phyloP scores from a whole-genome alignment of 345 rosid species.

The Ailanthus altissimus region DNA sequence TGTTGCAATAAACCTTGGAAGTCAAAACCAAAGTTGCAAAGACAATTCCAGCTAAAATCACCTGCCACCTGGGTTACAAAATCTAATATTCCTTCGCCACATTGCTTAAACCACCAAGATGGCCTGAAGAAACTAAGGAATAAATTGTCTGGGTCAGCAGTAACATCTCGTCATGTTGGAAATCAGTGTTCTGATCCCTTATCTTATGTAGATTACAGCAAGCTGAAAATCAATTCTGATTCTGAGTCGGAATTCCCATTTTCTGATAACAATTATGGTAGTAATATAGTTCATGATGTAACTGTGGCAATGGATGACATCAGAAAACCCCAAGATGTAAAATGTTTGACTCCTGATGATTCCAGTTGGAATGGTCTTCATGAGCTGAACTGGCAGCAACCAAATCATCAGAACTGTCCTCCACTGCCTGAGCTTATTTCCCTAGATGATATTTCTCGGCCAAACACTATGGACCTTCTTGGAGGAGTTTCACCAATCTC shows the following conservation, averaged over 20 bases:
- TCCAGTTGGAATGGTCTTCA: neutral
- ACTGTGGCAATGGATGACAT: conserved; percentile 22
- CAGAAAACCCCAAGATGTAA: conserved; percentile 23
- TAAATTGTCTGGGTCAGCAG: conserved; percentile 28
- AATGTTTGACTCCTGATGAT: conserved; percentile 21
- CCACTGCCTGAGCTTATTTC: conserved; percentile 34
- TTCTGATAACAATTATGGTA: conserved; percentile 49
- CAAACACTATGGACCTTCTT: conserved; percentile 20
- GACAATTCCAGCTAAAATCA: conserved; percentile 35
- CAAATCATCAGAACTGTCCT: conserved; percentile 21
- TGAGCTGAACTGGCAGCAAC: conserved; percentile 27
- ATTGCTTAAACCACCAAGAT: conserved; percentile 29
- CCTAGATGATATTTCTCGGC: conserved; percentile 37
- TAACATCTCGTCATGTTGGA: conserved; percentile 24
- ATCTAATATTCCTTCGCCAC: conserved; percentile 40
- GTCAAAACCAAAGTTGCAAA: conserved; percentile 42
- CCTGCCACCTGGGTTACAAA: conserved; percentile 22
- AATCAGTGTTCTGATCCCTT: conserved; percentile 40
- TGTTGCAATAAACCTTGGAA: conserved; percentile 64
- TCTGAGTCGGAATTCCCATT: conserved; percentile 53
- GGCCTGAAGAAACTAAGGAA: conserved; percentile 45
- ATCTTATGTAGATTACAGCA: conserved; percentile 51
- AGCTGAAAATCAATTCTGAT: conserved; percentile 56
- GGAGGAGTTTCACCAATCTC: conserved; percentile 17
- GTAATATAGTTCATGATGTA: conserved; percentile 21